These are phyloP conservation scores for Ceratobasidium sp. DNA, from an alignment of 1,284 basidiomycete species.

Conservation along the genomic window DNA sequence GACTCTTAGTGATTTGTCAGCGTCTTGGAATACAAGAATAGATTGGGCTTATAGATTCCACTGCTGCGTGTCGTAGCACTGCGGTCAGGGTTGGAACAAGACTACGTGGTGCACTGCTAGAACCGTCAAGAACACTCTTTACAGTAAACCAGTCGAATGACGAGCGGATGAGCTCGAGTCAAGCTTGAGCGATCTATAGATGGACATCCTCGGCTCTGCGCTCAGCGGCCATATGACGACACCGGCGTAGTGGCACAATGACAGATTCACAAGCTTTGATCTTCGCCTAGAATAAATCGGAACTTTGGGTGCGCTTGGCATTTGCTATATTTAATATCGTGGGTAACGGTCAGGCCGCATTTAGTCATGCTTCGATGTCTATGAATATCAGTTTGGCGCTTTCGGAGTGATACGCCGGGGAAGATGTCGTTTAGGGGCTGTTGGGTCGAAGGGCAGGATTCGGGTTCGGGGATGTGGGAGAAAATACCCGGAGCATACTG, in stretches of 20 bases:
- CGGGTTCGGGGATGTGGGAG: too few relatives aligned
- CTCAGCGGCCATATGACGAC: conserved; percentile 11
- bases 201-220: background rate
- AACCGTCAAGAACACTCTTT: background rate
- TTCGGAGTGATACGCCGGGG: background rate
- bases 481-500: too few relatives aligned
- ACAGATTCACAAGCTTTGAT: background rate
- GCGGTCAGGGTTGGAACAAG: background rate
- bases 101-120: background rate
- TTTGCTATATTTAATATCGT: conserved; percentile 8
- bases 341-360: background rate
- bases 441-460: too few relatives aligned
- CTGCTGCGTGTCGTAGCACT: background rate
- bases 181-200: too few relatives aligned
- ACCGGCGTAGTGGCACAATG: background rate
- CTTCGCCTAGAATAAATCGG: conserved; percentile 23
- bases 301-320: conserved; percentile 14
- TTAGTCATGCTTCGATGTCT: background rate
- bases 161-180: background rate
- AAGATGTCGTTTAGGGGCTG: too few relatives aligned
- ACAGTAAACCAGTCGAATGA: background rate
- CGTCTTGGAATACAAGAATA: conserved; percentile 20
- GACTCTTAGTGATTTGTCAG: conserved; percentile 2
- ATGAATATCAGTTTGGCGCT: background rate
- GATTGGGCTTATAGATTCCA: background rate